Base-by-base conservation (phyloP, 331 rosid genomes). In the Rhamnella rubrinervis region DNA sequence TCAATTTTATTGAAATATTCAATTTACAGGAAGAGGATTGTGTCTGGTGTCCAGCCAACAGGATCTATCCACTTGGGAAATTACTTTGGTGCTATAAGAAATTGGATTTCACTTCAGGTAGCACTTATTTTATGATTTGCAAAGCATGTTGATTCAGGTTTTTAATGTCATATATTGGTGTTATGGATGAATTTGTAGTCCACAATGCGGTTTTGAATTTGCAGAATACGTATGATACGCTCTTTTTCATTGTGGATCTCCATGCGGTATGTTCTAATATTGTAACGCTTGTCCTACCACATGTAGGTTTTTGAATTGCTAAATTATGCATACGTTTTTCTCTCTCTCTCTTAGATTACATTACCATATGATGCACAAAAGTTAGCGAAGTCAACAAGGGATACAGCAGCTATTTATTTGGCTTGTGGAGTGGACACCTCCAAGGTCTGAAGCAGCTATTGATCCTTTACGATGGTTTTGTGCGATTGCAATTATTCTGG, bases 21-120 rank as follows among this genome's bases (percentile, higher is more conserved):
- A 20, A 18, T 77, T 72, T 59, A 58, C 89, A 93, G 98, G 88
- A 89, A 87, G 76, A 87, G 98, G 70, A 81, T 93, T 58, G 98
- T 85, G 26, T 93, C 98, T n/a, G 98, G 98, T 66, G 96, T 93
- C 80, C 98, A 93, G 75, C 98, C 98, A 7, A 93, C 98, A 2
- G 98, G 98, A 16, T 84, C 98, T 21, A 76, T 93, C 65, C 98
- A 93, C 89, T 87, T 93, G 8, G 98, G 98, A 40, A 93, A 91
- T 75, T 93, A 93, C 77, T 86, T 93, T 60, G 98, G 98, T 15
- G 98, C 98, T 46, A 91, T 93, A 59, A 89, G 85, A 74, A 93
- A 91, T 76, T 93, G 98, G 98, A 83, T 91, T 78, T 77, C 89
- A 0, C 93, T 91, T 73, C 98, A 93, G 96, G 98, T 93, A 71